A percentile compares a stretch with the other conserved stretches of the same genome.
Evolutionary conservation across 495 filamentous ascomycete species (phyloP).

Genomic region (Hypoxylon lienhwacheense): DNA sequence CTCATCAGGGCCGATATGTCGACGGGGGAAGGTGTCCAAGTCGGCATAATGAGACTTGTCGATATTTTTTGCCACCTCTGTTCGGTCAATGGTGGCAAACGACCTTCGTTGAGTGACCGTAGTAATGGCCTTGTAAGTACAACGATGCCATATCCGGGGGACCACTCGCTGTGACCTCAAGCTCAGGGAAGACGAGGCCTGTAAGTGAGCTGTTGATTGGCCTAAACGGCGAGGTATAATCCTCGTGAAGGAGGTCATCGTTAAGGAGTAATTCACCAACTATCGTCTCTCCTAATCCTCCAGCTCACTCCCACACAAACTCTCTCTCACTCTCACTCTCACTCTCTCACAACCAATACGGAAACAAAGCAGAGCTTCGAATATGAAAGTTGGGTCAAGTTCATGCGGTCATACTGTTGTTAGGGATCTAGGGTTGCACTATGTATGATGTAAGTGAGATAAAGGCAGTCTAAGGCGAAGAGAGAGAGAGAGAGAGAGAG

Average conservation of each 20-base stretch:
- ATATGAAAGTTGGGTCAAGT: background rate
- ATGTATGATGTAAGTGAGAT: no score
- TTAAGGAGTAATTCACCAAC: no score
- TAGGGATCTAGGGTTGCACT: background rate
- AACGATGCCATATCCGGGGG: constrained; percentile 25
- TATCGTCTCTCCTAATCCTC: background rate
- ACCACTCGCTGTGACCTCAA: constrained; percentile 15
- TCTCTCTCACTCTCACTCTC: background rate
- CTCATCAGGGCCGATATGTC: constrained; percentile 92
- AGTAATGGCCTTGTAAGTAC: constrained; percentile 13
- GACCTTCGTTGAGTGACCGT: constrained; percentile 13
- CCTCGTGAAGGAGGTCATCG: constrained; percentile 33
- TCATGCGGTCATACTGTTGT: constrained; percentile 24
- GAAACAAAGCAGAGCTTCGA: background rate
- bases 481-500: no score
- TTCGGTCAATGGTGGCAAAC: constrained; percentile 9
- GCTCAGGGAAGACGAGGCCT: constrained; percentile 23
- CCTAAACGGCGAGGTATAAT: constrained; percentile 32
- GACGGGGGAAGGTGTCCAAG: constrained; percentile 63
- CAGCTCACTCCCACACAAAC: background rate
- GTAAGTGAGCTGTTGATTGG: constrained; percentile 32
- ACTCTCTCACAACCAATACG: background rate
- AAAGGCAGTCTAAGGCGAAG: no score
- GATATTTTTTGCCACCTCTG: constrained; percentile 1
- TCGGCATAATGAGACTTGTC: constrained; percentile 20